Conservation (phyloP, 208 protist species). For the Trichomonas vaginalis region DNA sequence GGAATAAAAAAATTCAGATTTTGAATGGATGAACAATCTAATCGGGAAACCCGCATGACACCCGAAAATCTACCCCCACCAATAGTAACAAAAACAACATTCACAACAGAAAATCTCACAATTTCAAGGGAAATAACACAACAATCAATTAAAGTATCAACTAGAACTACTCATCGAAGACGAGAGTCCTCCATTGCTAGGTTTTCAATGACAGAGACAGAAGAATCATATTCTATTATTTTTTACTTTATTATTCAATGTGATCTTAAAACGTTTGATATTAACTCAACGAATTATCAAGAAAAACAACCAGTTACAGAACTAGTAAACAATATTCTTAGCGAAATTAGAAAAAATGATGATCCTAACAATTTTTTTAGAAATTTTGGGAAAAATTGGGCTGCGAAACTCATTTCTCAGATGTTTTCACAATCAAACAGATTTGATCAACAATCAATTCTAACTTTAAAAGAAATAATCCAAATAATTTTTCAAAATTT, state of each 20-base stretch:
- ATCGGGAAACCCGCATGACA: too few relatives aligned
- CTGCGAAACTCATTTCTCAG: not conserved
- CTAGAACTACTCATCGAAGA: not conserved
- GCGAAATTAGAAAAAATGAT: not conserved
- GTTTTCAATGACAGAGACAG: not conserved
- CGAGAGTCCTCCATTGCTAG: not conserved
- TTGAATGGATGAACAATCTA: too few relatives aligned
- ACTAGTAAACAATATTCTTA: not conserved
- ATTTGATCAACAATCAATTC: not conserved
- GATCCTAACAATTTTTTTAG: not conserved
- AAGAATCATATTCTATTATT: not conserved
- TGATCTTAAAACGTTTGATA: not conserved
- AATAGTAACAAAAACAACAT: not conserved
- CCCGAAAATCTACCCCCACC: too few relatives aligned
- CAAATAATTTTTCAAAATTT: not conserved
- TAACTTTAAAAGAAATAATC: not conserved
- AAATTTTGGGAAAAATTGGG: not conserved
- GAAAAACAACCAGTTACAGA: not conserved
- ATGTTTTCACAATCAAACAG: not conserved
- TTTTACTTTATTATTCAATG: not conserved
- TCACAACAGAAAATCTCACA: not conserved
- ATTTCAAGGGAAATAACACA: not conserved
- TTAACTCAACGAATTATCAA: not conserved
- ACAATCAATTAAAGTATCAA: not conserved
- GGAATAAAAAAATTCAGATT: too few relatives aligned